These are phyloP conservation scores for Mycosphaerella arachidis DNA, from an alignment of 2,329 filamentous ascomycete species.

Conservation along the genomic window DNA sequence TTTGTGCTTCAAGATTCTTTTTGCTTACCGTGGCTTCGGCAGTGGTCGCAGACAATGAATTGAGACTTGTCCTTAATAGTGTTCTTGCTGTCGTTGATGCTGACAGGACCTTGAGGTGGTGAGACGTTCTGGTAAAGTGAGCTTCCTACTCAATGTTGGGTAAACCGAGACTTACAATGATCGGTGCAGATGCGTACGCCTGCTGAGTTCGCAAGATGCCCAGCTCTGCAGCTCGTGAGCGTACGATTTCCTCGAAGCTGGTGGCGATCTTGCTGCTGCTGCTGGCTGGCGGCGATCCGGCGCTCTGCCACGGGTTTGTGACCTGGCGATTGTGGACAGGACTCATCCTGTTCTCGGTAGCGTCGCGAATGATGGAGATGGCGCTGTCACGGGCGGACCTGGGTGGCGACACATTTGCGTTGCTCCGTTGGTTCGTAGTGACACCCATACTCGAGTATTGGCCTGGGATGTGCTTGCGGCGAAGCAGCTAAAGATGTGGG, in stretches of 20 bases:
- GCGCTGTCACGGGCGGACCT: conserved; percentile 1
- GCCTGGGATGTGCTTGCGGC: not conserved
- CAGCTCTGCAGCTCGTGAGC: conserved; percentile 9
- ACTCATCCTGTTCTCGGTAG: not conserved
- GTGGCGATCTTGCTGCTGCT: not conserved
- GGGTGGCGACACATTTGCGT: not conserved
- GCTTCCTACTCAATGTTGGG: not conserved
- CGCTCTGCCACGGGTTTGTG: conserved; percentile 1
- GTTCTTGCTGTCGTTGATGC: conserved; percentile 2
- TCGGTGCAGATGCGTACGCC: not conserved
- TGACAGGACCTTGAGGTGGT: not conserved
- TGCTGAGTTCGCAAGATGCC: conserved; percentile 10
- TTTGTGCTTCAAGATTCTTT: not conserved
- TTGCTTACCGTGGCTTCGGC: conserved; percentile 7
- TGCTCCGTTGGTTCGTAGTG: not conserved
- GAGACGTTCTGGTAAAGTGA: not conserved
- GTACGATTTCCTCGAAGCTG: conserved; percentile 7
- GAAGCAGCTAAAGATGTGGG: not conserved
- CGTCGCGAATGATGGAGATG: not conserved
- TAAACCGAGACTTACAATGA: not conserved
- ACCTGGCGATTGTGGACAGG: not conserved
- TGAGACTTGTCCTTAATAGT: conserved; percentile 5
- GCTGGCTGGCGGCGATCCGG: not conserved
- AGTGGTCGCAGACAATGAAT: conserved; percentile 21
- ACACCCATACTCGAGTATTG: not conserved